Percentiles rank a stretch among this genome's conserved stretches.
These are phyloP conservation scores for Chrysoporthe deuterocubensis DNA, from an alignment of 2,329 filamentous ascomycete genomes.

Conservation along the genomic window DNA sequence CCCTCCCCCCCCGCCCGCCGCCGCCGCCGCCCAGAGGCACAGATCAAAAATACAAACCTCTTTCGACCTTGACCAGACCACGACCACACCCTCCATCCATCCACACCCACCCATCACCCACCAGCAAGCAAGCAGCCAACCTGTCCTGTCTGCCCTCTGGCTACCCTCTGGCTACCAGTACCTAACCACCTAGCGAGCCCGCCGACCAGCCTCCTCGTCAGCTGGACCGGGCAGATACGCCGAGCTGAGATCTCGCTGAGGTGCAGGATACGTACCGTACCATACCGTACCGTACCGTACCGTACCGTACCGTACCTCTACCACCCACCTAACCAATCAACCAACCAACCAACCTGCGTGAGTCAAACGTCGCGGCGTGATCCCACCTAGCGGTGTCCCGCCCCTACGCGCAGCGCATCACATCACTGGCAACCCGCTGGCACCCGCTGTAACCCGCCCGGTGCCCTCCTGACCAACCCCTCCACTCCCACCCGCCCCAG, in stretches of 20 bases:
- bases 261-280: no score
- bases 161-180: not conserved
- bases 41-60: no score
- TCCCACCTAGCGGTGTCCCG: not conserved
- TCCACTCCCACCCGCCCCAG: not conserved
- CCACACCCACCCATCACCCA: not conserved
- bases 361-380: no score
- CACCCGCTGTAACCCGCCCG: not conserved
- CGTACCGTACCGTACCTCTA: not conserved
- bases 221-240: no score
- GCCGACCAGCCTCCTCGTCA: no score
- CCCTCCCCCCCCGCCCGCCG: not conserved
- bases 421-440: not conserved
- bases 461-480: slow-evolving; percentile 11
- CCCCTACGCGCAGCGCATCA: not conserved
- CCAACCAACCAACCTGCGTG: no score
- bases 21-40: no score
- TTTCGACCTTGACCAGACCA: not conserved
- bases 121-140: not conserved
- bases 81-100: not conserved
- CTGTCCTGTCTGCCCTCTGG: not conserved
- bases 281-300: no score
- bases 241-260: no score
- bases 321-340: not conserved
- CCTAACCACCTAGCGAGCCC: no score